These are phyloP conservation scores for Sporothrix globosa DNA, from an alignment of 2,329 filamentous ascomycete genomes.

Conservation along the genomic window DNA sequence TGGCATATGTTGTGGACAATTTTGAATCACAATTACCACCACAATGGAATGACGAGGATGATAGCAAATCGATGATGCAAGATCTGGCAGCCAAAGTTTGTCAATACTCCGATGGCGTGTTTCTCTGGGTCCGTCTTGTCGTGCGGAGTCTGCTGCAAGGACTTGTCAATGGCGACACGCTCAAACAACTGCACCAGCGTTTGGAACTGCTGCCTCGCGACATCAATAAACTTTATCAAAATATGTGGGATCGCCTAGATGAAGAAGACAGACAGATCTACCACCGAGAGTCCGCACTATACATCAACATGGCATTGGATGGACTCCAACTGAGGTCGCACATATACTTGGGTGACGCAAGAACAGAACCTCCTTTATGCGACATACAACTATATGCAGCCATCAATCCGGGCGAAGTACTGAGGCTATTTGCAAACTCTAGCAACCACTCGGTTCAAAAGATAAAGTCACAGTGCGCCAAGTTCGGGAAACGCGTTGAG, in stretches of 20 bases:
- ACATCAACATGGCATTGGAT: background rate
- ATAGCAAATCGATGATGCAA: background rate
- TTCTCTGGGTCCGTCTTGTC: constrained; percentile 15
- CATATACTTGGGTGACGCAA: background rate
- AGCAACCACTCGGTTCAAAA: background rate
- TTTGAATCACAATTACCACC: background rate
- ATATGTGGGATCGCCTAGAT: constrained; percentile 9
- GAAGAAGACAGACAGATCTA: constrained; percentile 14
- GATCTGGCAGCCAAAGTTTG: constrained; percentile 10
- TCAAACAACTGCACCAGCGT: background rate
- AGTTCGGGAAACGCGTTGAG: constrained; percentile 14
- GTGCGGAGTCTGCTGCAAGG: constrained; percentile 3
- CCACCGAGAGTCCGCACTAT: constrained; percentile 4
- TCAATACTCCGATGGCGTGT: constrained; percentile 15
- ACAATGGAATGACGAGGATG: background rate
- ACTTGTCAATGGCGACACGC: background rate
- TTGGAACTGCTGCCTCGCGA: background rate
- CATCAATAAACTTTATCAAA: constrained; percentile 18
- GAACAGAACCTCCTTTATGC: background rate
- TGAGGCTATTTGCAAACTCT: background rate
- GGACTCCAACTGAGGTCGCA: background rate
- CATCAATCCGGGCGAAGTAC: background rate
- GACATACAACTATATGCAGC: constrained; percentile 3
- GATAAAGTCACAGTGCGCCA: too few relatives aligned
- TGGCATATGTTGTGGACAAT: background rate